These are phyloP conservation scores for Podila clonocystis DNA, from an alignment of 192 early-diverging fungal species.

Conservation along the genomic window DNA sequence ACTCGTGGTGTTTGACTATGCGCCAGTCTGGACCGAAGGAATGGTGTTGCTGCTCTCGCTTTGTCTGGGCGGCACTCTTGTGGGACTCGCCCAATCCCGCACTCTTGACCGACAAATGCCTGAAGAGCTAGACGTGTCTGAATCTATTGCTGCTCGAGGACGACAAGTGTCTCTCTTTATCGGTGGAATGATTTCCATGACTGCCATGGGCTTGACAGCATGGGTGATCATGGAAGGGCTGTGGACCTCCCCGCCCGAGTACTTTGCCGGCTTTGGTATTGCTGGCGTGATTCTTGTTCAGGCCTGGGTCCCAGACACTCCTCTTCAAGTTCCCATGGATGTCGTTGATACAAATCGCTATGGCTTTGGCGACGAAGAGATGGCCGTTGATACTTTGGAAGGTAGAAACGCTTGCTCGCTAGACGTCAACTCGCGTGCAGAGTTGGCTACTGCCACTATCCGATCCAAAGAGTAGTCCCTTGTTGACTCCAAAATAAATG, in stretches of 20 bases:
- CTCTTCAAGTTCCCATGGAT: background rate
- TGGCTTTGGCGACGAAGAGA: background rate
- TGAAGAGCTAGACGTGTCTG: background rate
- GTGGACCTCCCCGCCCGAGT: slow-evolving; percentile 34
- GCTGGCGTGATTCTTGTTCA: slow-evolving; percentile 35
- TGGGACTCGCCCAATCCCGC: background rate
- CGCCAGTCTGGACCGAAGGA: background rate
- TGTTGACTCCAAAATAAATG: background rate
- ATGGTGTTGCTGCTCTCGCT: background rate
- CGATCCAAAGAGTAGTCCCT: too few species aligned
- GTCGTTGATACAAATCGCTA: background rate
- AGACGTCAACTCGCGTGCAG: slow-evolving; percentile 22
- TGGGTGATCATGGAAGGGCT: slow-evolving; percentile 27
- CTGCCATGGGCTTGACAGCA: slow-evolving; percentile 18
- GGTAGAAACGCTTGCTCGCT: slow-evolving; percentile 36
- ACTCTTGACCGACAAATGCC: background rate
- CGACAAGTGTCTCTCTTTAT: slow-evolving; percentile 1
- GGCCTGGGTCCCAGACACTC: slow-evolving; percentile 19
- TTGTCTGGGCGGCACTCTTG: background rate
- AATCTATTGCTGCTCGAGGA: background rate
- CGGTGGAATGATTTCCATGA: slow-evolving; percentile 5
- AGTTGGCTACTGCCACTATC: background rate
- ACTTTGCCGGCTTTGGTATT: slow-evolving; percentile 42
- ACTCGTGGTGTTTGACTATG: background rate
- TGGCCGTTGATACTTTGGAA: background rate